phyloP scores from a whole-genome alignment of 2,329 filamentous ascomycete species.

The Paraphaeosphaeria sporulosa region DNA sequence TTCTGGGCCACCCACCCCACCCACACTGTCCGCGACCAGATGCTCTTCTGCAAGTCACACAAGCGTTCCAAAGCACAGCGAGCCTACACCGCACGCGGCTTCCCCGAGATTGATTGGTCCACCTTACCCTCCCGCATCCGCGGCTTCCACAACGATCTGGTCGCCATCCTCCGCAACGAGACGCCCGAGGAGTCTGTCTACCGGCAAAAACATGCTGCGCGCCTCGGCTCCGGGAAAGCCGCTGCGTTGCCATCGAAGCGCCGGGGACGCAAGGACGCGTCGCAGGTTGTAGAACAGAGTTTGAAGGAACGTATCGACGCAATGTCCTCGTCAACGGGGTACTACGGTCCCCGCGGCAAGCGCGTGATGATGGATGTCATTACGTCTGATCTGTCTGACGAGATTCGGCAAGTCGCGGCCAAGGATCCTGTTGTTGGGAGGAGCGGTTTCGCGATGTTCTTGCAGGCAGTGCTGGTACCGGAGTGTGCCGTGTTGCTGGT shows the following conservation, averaged over 20 bases:
- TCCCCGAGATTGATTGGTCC: slow-evolving; percentile 76
- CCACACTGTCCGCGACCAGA: slow-evolving; percentile 61
- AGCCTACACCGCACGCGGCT: slow-evolving; percentile 51
- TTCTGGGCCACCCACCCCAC: slow-evolving; percentile 35
- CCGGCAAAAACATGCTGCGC: slow-evolving; percentile 60
- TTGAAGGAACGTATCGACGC: neutral
- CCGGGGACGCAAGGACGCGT: neutral
- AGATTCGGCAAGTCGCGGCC: slow-evolving; percentile 32
- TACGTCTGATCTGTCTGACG: slow-evolving; percentile 32
- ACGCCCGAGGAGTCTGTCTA: slow-evolving; percentile 64
- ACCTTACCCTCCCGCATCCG: slow-evolving; percentile 66
- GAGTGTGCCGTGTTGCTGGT: slow-evolving; percentile 67
- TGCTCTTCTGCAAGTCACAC: slow-evolving; percentile 48
- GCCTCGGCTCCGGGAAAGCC: slow-evolving; percentile 32
- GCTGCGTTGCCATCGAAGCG: slow-evolving; percentile 26
- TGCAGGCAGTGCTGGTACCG: slow-evolving; percentile 69
- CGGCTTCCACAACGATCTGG: slow-evolving; percentile 63
- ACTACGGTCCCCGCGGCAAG: slow-evolving; percentile 81
- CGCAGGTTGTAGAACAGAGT: neutral
- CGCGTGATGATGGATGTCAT: slow-evolving; percentile 68
- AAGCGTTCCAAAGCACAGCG: slow-evolving; percentile 34
- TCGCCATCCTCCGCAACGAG: slow-evolving; percentile 65
- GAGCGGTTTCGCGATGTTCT: slow-evolving; percentile 42
- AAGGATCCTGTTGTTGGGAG: slow-evolving; percentile 41
- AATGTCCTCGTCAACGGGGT: slow-evolving; percentile 60